Evolutionary conservation across 2,329 filamentous ascomycete genomes (phyloP), one percentile per base, ranked within the genome.

Genomic region (Phoma sp.): DNA sequence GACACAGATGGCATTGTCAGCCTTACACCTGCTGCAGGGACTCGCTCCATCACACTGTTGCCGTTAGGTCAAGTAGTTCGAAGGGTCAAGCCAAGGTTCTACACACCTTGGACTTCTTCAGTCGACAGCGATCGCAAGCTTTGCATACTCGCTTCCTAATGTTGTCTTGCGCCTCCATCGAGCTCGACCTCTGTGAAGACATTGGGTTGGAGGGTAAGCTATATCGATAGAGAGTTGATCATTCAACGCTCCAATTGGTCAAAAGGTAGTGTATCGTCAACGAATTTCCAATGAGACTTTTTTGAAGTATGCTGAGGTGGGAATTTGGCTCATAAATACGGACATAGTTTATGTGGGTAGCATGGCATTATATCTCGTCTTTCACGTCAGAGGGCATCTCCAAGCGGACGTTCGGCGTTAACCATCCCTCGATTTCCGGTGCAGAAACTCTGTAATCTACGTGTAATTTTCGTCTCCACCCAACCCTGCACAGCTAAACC

Each of bases 61-160:
- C 21, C 23, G 53, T 47, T 28, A 57, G 53, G 62, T 42, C 57
- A 59, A 39, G 45, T 42, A 29, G 4, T 21, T 25, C 15, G 23
- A 28, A 29, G 26, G n/a, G n/a, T 29, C 21, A 42, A 25, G 39
- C 14, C 12, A 20, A 30, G n/a, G 39, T 10, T 20, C 29, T 7
- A 63, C 73, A 55, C 76, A 83, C 83, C 78, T 88, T 88, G 68
- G 84, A 87, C 69, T 88, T 88, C 74, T 88, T 88, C 53, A 87
- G 64, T 40, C 85, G 79, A 76, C 85, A 88, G 54, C 85, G 80
- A 73, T 88, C 85, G 72, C 85, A 88, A 20, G 85, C 85, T 74
- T 87, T 88, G 72, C 85, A 86, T 32, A 87, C 85, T 66, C 85
- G 79, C 74, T 88, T 87, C 62, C 85, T 73, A 53, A 80, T 78